Base-by-base conservation (phyloP, 257 asterid species). In the Euphrasia confusa region DNA sequence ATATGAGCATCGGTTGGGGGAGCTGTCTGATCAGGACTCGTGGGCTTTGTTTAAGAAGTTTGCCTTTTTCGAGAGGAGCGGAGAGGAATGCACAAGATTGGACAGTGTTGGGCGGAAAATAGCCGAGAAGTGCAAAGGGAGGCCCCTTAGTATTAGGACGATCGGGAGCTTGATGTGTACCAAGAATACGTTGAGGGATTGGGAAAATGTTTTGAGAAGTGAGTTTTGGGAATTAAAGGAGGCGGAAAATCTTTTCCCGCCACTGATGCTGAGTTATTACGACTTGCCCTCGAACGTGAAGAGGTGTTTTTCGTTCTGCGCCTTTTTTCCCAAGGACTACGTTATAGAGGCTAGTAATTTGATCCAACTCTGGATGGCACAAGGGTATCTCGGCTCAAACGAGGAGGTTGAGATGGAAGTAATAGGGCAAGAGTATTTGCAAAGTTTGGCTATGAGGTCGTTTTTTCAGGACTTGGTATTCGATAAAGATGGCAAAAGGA, bases 331-430 rank as follows among this genome's bases (percentile, higher is more conserved):
- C 0, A 78, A 81, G 67, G 87, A 73, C 68, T 72, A 76, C 4
- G 47, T 47, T 5, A 81, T 81, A 0, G 79, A 81, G 37, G 84
- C 79, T 7, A 60, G 45, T 24, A 60, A 73, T 59, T 64, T 81
- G 45, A 60, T 81, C 71, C 72, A 78, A 5, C 84, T 78, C 4
- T 81, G 87, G 87, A 78, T 81, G 87, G 87, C 87, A 10, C 87
- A 73, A 27, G 87, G 87, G 53, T 81, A 73, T 49, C 72, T 81
- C 2, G 24, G 28, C 56, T 58, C 78, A 10, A 37, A 58, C 15
- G 77, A 58, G 61, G 58, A 54, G 5, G 67, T 32, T 26, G 84
- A 75, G 58, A 72, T 72, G 70, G 83, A 80, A 71, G 54, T 35
- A 11, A 12, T 47, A 4, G 84, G 87, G 24, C 72, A 72, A 18